Evolutionary conservation across 257 asterid species (phyloP).

Genomic region (Plantago ovata): DNA sequence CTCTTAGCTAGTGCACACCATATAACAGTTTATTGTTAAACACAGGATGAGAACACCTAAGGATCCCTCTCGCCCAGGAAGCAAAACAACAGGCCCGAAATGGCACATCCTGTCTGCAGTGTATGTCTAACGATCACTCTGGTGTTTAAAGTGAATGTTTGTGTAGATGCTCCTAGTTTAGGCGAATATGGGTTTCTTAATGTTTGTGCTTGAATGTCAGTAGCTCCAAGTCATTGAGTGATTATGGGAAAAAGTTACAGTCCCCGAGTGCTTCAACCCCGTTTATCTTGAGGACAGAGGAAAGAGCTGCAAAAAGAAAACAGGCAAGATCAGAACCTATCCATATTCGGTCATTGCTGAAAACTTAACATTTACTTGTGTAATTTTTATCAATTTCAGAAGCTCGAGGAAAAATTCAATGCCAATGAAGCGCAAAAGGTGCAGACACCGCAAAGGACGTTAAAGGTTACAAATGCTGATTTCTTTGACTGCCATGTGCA

Average conservation of each 20-base stretch:
- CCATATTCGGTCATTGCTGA: background rate
- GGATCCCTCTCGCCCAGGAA: constrained; percentile 47
- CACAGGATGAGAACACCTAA: constrained; percentile 53
- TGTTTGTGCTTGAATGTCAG: constrained; percentile 29
- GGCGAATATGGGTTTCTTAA: constrained; percentile 9
- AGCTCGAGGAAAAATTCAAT: constrained; percentile 84
- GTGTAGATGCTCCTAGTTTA: background rate
- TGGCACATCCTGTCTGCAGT: constrained; percentile 71
- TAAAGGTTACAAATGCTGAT: constrained; percentile 43
- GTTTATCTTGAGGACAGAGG: constrained; percentile 67
- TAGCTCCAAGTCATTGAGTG: constrained; percentile 66
- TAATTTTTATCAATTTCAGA: constrained; percentile 38
- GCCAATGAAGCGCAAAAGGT: constrained; percentile 51
- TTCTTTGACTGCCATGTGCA: background rate
- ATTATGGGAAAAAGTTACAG: constrained; percentile 62
- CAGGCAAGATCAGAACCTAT: constrained; percentile 46
- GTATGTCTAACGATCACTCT: constrained; percentile 38
- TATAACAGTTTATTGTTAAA: constrained; percentile 7
- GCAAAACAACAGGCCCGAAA: constrained; percentile 61
- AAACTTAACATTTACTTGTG: constrained; percentile 1
- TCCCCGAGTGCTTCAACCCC: constrained; percentile 74
- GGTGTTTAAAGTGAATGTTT: background rate
- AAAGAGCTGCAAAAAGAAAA: constrained; percentile 82
- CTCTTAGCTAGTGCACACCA: constrained; percentile 3
- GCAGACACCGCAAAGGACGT: constrained; percentile 53